phyloP scores from a whole-genome alignment of 176 grass and related monocot species.

The Alloteropsis semialata region DNA sequence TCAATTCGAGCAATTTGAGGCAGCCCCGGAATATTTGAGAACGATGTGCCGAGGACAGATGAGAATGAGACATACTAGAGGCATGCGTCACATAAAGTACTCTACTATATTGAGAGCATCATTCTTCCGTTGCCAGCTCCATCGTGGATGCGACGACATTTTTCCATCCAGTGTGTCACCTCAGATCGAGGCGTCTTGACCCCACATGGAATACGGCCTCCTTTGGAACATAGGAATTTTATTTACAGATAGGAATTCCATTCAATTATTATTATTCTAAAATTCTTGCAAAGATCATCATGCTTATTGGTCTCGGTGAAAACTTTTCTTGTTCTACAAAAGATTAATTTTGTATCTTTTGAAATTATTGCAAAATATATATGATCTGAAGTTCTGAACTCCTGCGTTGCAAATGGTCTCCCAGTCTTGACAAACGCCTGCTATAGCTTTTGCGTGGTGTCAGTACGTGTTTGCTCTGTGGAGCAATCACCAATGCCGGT shows the following conservation, averaged over 20 bases:
- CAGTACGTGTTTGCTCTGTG: background rate
- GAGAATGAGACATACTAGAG: background rate
- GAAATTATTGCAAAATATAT: background rate
- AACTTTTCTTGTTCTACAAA: background rate
- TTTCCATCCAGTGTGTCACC: background rate
- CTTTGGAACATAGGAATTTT: background rate
- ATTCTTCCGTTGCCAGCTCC: background rate
- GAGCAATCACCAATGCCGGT: background rate
- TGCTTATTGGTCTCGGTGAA: background rate
- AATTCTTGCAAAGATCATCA: background rate
- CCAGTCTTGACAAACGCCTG: background rate
- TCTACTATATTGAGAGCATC: background rate
- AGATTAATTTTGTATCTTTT: background rate
- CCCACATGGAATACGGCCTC: background rate
- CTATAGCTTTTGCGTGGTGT: background rate
- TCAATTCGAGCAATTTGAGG: slow-evolving; percentile 22
- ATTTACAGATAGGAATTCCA: too few relatives aligned
- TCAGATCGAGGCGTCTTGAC: background rate
- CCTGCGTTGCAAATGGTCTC: background rate
- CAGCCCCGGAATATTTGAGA: slow-evolving; percentile 21
- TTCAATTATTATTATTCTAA: background rate
- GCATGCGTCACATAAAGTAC: slow-evolving; percentile 12
- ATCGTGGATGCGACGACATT: background rate
- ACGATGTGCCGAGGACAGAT: background rate
- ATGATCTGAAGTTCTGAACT: background rate